Evolutionary conservation across 805 yeast genomes (phyloP).

Genomic region (Wickerhamiella occidentalis): DNA sequence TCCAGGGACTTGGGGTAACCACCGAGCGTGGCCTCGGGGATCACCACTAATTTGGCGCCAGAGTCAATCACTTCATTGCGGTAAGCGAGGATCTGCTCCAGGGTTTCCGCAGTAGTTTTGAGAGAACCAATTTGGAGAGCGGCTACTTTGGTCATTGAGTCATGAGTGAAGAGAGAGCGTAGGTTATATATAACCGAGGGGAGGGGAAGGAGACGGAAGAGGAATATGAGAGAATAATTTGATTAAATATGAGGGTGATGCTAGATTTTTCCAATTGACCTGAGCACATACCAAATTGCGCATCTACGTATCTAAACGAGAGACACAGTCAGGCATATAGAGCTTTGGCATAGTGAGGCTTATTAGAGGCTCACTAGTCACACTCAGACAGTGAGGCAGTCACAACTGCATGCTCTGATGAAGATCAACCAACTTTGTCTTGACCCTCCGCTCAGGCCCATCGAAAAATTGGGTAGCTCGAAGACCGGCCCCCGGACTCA

Average conservation of each 20-base stretch:
- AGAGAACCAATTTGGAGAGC: background rate
- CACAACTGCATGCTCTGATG: background rate
- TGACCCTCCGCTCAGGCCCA: slow-evolving; percentile 9
- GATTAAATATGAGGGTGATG: too few species aligned
- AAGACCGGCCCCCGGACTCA: background rate
- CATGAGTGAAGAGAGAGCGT: background rate
- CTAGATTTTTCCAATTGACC: too few species aligned
- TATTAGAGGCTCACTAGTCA: too few species aligned
- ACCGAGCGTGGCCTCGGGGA: slow-evolving; percentile 38
- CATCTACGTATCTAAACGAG: too few species aligned
- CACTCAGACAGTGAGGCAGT: too few species aligned
- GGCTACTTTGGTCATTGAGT: background rate
- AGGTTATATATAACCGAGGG: too few species aligned
- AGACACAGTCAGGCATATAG: too few species aligned
- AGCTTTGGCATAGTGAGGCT: too few species aligned
- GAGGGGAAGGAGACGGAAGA: too few species aligned
- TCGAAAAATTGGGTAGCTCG: slow-evolving; percentile 9
- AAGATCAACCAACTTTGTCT: background rate
- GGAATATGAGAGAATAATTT: too few species aligned
- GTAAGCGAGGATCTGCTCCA: slow-evolving; percentile 31
- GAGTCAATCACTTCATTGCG: slow-evolving; percentile 29
- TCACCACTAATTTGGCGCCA: slow-evolving; percentile 31
- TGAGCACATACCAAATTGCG: too few species aligned
- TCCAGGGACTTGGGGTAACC: slow-evolving; percentile 37
- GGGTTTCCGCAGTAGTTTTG: slow-evolving; percentile 22